Conservation (phyloP, 108 stramenopile species). For the Skeletonema tropicum region DNA sequence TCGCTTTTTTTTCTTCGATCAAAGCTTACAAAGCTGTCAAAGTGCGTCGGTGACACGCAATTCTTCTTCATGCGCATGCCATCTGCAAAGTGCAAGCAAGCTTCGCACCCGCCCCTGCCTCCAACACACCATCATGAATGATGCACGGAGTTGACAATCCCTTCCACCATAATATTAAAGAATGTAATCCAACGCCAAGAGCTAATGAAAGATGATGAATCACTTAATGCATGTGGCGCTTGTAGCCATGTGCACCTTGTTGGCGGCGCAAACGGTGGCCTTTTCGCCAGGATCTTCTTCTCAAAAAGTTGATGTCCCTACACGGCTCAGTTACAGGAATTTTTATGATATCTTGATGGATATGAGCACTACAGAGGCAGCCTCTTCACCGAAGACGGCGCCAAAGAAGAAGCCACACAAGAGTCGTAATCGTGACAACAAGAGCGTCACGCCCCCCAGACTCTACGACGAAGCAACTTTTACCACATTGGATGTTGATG, state of each 20-base stretch:
- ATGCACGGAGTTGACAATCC: no score
- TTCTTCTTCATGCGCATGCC: no score
- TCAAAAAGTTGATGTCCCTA: not conserved
- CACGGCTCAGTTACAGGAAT: not conserved
- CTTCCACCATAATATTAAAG: no score
- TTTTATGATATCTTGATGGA: not conserved
- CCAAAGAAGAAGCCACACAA: not conserved
- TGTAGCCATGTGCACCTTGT: not conserved
- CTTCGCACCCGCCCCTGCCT: no score
- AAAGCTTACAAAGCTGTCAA: no score
- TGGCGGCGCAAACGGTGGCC: not conserved
- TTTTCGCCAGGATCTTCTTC: not conserved
- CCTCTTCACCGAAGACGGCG: not conserved
- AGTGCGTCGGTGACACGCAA: no score
- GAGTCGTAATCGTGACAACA: not conserved
- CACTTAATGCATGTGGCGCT: not conserved
- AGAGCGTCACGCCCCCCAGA: not conserved
- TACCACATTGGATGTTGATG: constrained; percentile 14
- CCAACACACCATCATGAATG: no score
- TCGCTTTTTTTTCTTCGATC: no score
- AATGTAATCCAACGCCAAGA: no score
- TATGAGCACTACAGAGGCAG: not conserved
- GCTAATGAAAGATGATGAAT: no score
- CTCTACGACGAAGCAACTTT: not conserved
- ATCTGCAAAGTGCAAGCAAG: no score